A percentile compares a stretch with the other conserved stretches of the same genome.
Conservation (phyloP, 371 early-diverging fungal species). For the Zychaea mexicana region DNA sequence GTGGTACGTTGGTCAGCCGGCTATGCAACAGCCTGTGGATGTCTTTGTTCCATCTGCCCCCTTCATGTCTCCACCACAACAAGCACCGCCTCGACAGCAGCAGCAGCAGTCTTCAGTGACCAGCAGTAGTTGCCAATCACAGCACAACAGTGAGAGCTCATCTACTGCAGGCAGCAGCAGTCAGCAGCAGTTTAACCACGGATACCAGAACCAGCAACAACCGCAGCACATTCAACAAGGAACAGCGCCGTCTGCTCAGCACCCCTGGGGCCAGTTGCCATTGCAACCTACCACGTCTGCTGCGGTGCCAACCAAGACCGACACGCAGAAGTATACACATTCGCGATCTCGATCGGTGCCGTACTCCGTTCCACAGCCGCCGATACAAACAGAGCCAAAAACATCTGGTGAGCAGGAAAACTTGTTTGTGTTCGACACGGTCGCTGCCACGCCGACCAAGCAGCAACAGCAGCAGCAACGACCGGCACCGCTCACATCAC, state of each 20-base stretch:
- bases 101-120: neutral
- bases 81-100: neutral
- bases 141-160: neutral
- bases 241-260: neutral
- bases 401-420: conserved; percentile 1
- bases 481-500: conserved; percentile 29
- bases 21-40: neutral
- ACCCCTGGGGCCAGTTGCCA: conserved; percentile 8
- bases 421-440: conserved; percentile 18
- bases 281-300: conserved; percentile 5
- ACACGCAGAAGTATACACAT: conserved; percentile 25
- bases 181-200: neutral
- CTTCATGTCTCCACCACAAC: neutral
- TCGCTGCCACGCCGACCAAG: conserved; percentile 15
- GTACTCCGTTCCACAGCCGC: conserved; percentile 13
- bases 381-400: neutral
- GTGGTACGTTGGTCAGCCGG: conserved; percentile 14
- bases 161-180: neutral
- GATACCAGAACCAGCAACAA: neutral
- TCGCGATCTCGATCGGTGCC: conserved; percentile 42
- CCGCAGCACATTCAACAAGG: neutral
- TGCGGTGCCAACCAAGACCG: conserved; percentile 1
- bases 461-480: conserved; percentile 12
- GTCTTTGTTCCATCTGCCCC: conserved; percentile 5
- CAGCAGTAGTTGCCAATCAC: neutral